These are phyloP conservation scores for Skeletonema grethae DNA, from an alignment of 108 stramenopile species.

Conservation along the genomic window DNA sequence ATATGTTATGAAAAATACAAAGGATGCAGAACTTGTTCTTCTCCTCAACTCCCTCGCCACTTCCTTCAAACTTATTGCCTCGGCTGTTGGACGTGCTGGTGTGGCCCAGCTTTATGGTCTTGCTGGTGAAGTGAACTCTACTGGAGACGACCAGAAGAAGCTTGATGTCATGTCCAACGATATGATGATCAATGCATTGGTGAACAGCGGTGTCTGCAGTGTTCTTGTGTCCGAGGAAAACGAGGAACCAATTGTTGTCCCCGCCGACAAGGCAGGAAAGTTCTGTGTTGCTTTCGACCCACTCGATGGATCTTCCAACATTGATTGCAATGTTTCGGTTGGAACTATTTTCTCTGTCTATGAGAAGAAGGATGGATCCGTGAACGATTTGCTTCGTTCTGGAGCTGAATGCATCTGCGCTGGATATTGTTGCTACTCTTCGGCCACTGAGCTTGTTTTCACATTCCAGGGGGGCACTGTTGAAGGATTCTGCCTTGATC, in stretches of 20 bases:
- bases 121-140: conserved; percentile 95
- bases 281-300: conserved; percentile 99
- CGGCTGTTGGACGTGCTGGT: conserved; percentile 86
- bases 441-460: conserved; percentile 92
- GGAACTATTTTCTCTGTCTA: conserved; percentile 99
- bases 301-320: conserved; percentile 97
- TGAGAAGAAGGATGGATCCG: conserved; percentile 81
- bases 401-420: conserved; percentile 94
- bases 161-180: conserved; percentile 99
- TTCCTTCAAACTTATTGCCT: conserved; percentile 89
- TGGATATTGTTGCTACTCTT: conserved; percentile 94
- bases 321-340: conserved; percentile 99
- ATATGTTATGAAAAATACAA: conserved; percentile 84
- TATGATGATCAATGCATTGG: conserved; percentile 97
- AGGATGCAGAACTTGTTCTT: conserved; percentile 83
- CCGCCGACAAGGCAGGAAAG: conserved; percentile 82
- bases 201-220: conserved; percentile 89
- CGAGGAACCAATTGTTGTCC: conserved; percentile 97
- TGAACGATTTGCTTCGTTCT: conserved; percentile 89
- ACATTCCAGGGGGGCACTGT: conserved; percentile 90
- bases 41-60: conserved; percentile 86
- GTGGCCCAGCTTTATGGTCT: conserved; percentile 94
- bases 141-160: conserved; percentile 99
- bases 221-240: conserved; percentile 98
- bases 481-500: conserved; percentile 98